Percentiles rank a stretch among this genome's conserved stretches.
These are phyloP conservation scores for Pyrenophora tritici-repentis DNA, from an alignment of 2,329 filamentous ascomycete species.

Conservation along the genomic window DNA sequence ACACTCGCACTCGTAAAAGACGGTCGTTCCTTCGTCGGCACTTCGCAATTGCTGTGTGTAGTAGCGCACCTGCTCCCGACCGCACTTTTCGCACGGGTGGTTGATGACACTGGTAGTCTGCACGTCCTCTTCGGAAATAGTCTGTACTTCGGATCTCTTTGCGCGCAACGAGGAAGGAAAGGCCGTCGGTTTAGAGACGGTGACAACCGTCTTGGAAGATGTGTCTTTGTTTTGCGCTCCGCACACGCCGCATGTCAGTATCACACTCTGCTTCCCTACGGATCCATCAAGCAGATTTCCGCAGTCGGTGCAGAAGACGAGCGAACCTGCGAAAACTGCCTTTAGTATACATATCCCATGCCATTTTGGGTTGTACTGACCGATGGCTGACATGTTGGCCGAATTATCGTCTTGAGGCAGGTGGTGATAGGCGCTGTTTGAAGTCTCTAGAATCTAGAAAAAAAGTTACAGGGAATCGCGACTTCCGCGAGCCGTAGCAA, in stretches of 20 bases:
- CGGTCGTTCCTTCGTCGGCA: slow-evolving; percentile 92
- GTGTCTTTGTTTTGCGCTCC: slow-evolving; percentile 62
- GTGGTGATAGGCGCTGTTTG: slow-evolving; percentile 2
- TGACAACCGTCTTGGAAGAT: slow-evolving; percentile 72
- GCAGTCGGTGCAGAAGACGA: slow-evolving; percentile 92
- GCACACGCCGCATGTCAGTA: slow-evolving; percentile 83
- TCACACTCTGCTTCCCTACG: slow-evolving; percentile 74
- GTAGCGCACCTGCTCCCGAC: slow-evolving; percentile 79
- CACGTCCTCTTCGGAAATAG: slow-evolving; percentile 75
- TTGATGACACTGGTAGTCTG: slow-evolving; percentile 72
- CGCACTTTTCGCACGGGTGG: slow-evolving; percentile 80
- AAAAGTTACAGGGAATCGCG: slow-evolving; percentile 28
- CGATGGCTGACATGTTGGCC: slow-evolving; percentile 78
- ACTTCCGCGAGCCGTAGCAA: slow-evolving; percentile 17
- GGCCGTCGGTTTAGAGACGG: slow-evolving; percentile 82
- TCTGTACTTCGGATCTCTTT: slow-evolving; percentile 84
- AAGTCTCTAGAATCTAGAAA: slow-evolving; percentile 15
- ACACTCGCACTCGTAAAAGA: slow-evolving; percentile 89
- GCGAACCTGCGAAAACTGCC: slow-evolving; percentile 22
- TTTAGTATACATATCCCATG: not conserved
- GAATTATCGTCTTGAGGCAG: slow-evolving; percentile 1
- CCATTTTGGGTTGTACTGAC: slow-evolving; percentile 55
- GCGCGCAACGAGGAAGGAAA: slow-evolving; percentile 90
- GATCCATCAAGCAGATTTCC: slow-evolving; percentile 86
- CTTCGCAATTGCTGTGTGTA: slow-evolving; percentile 84